A percentile compares a stretch with the other conserved stretches of the same genome.
phyloP scores from a whole-genome alignment of 2,329 filamentous ascomycete genomes.

The Colletotrichum eremochloae region DNA sequence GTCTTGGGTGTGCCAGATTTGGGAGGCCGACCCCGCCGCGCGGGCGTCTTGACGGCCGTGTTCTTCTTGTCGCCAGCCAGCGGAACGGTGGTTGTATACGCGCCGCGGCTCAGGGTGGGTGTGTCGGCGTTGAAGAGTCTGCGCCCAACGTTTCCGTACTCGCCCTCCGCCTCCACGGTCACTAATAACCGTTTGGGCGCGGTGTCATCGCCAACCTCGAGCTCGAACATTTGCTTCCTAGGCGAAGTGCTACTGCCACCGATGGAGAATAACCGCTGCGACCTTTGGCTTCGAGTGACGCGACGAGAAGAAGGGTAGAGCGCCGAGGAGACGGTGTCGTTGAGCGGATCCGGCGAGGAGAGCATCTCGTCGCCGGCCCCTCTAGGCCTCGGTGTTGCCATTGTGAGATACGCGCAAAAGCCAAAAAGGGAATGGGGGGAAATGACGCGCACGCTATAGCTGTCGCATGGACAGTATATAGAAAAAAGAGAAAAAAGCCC shows the following conservation, averaged over 20 bases:
- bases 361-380: slow-evolving; percentile 56
- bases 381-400: slow-evolving; percentile 49
- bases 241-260: slow-evolving; percentile 56
- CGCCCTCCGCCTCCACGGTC: slow-evolving; percentile 65
- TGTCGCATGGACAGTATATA: slow-evolving; percentile 18
- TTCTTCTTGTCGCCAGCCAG: slow-evolving; percentile 61
- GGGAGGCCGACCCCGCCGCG: slow-evolving; percentile 61
- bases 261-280: slow-evolving; percentile 55
- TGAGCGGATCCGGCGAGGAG: slow-evolving; percentile 66
- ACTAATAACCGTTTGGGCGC: slow-evolving; percentile 67
- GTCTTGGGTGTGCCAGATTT: slow-evolving; percentile 67
- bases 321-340: slow-evolving; percentile 53
- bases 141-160: slow-evolving; percentile 48
- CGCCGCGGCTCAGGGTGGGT: slow-evolving; percentile 55
- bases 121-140: slow-evolving; percentile 61
- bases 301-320: slow-evolving; percentile 51
- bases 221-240: slow-evolving; percentile 68
- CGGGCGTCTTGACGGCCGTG: slow-evolving; percentile 54
- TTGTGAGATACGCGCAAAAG: slow-evolving; percentile 45
- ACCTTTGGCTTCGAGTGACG: slow-evolving; percentile 59
- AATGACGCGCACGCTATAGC: slow-evolving; percentile 24
- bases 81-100: slow-evolving; percentile 65
- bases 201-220: slow-evolving; percentile 65
- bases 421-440: not conserved
- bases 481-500: slow-evolving; percentile 18